These are phyloP conservation scores for Pezicula radicicola DNA, from an alignment of 2,329 filamentous ascomycete species.

Conservation along the genomic window DNA sequence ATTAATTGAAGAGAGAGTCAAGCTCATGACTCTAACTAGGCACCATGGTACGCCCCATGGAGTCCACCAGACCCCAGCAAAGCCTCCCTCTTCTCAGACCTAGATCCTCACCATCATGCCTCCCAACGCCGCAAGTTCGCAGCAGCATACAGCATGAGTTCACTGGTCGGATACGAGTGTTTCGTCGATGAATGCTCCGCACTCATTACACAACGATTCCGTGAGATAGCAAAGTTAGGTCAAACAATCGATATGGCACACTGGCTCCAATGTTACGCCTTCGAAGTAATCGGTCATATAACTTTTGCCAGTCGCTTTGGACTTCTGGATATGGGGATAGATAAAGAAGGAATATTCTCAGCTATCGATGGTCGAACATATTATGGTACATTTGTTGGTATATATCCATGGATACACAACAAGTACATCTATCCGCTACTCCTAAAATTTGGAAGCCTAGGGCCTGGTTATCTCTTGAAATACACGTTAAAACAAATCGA, in stretches of 20 bases:
- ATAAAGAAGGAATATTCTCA: slow-evolving; percentile 39
- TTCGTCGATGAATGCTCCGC: slow-evolving; percentile 45
- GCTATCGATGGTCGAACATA: slow-evolving; percentile 31
- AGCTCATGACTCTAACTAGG: slow-evolving; percentile 26
- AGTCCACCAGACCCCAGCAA: slow-evolving; percentile 14
- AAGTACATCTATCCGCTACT: slow-evolving; percentile 26
- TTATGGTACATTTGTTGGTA: slow-evolving; percentile 38
- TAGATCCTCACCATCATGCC: slow-evolving; percentile 34
- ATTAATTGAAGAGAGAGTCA: neutral
- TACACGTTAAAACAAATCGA: slow-evolving; percentile 18
- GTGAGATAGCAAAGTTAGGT: slow-evolving; percentile 30
- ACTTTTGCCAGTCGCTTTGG: slow-evolving; percentile 39
- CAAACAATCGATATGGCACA: slow-evolving; percentile 35
- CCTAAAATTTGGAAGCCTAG: slow-evolving; percentile 13
- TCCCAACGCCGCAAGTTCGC: slow-evolving; percentile 37
- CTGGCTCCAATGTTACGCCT: slow-evolving; percentile 45
- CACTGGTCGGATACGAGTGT: slow-evolving; percentile 43
- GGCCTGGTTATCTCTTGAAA: slow-evolving; percentile 8
- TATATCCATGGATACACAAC: slow-evolving; percentile 38
- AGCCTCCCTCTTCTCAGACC: slow-evolving; percentile 30
- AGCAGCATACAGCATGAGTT: slow-evolving; percentile 43
- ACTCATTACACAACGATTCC: slow-evolving; percentile 35
- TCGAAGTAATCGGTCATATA: slow-evolving; percentile 50
- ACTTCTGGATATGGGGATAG: slow-evolving; percentile 43
- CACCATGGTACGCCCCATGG: slow-evolving; percentile 22